Percentiles rank a stretch among this genome's conserved stretches.
These are phyloP conservation scores for Glycyrrhiza uralensis DNA, from an alignment of 306 rosid species.

Conservation along the genomic window DNA sequence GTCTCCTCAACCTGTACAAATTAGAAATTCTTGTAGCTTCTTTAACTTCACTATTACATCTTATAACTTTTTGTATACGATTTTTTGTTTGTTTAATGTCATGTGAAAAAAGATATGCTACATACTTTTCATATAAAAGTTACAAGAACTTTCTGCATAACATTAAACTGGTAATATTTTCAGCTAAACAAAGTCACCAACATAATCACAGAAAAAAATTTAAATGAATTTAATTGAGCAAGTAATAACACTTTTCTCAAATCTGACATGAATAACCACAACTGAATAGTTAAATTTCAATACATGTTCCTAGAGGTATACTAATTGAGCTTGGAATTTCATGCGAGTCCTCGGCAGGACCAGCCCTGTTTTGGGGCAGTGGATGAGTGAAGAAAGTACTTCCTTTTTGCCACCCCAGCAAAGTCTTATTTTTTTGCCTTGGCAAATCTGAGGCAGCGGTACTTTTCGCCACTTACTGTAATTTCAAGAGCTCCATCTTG, in stretches of 20 bases:
- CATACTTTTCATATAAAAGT: neutral
- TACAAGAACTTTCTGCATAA: neutral
- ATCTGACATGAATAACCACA: neutral
- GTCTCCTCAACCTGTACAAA: neutral
- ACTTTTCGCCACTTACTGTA: conserved; percentile 97
- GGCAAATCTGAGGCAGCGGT: conserved; percentile 88
- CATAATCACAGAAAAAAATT: neutral
- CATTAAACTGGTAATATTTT: neutral
- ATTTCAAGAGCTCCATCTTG: conserved; percentile 98
- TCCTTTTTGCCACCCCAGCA: neutral
- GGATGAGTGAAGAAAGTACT: neutral
- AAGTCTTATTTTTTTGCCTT: conserved; percentile 85
- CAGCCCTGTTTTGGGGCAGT: neutral
- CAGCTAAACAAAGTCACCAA: neutral
- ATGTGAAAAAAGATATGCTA: neutral
- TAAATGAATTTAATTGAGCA: neutral
- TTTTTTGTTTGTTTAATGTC: neutral
- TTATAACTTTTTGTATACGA: neutral
- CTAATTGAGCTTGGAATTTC: conserved; percentile 1
- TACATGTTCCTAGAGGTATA: conserved; percentile 7
- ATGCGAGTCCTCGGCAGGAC: neutral
- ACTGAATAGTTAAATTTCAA: neutral
- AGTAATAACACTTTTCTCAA: neutral
- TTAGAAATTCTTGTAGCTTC: neutral
- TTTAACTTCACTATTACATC: neutral